Percentiles rank a stretch among this genome's conserved stretches.
phyloP scores from a whole-genome alignment of 1,284 basidiomycete genomes.

The Ceraceosorus guamensis region DNA sequence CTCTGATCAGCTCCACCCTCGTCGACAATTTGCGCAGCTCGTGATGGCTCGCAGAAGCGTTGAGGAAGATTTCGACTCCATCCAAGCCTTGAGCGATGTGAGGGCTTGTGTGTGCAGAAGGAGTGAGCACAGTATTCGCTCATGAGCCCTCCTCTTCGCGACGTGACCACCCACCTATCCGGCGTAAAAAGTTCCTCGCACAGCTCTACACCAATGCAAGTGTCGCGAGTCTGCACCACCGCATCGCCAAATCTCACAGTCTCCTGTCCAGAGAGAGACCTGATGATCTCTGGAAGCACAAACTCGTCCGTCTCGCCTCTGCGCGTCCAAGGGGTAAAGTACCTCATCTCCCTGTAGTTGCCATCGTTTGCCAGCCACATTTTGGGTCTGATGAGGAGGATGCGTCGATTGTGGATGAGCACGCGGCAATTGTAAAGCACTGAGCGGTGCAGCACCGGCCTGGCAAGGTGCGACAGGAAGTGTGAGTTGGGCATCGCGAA shows the following conservation, averaged over 20 bases:
- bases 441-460: conserved; percentile 93
- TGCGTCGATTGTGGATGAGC: conserved; percentile 74
- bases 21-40: conserved; percentile 88
- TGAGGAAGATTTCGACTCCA: conserved; percentile 97
- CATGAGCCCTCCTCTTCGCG: neutral
- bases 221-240: conserved; percentile 84
- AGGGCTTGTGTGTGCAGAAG: conserved; percentile 57
- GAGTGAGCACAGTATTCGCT: neutral
- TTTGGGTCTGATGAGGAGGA: conserved; percentile 89
- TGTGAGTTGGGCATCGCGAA: neutral
- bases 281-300: conserved; percentile 77
- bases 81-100: conserved; percentile 95
- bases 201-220: conserved; percentile 88
- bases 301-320: conserved; percentile 80
- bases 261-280: conserved; percentile 80
- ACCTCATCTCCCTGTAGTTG: conserved; percentile 91
- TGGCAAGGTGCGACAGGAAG: conserved; percentile 45
- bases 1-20: conserved; percentile 88
- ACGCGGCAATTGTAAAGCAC: conserved; percentile 94
- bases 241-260: conserved; percentile 94
- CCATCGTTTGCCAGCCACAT: conserved; percentile 99
- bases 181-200: conserved; percentile 98
- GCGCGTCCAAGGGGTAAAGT: conserved; percentile 92
- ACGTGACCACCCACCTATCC: conserved; percentile 58
- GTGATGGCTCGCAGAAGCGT: conserved; percentile 94